Evolutionary conservation across 345 rosid species (phyloP), one percentile per base, ranked within the genome.

Genomic region (Salix koriyanagi): DNA sequence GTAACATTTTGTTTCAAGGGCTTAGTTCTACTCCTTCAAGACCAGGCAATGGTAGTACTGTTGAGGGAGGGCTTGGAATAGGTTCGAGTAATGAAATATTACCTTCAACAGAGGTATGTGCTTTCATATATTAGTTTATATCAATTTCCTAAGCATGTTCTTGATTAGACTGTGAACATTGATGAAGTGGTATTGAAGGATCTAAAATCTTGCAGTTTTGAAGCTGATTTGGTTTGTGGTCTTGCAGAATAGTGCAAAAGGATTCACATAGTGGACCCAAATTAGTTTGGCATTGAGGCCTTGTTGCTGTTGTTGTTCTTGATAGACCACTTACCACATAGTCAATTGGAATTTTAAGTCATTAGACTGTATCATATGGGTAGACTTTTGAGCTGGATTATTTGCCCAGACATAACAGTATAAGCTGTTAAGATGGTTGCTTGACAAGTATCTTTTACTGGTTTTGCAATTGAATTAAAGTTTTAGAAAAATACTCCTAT

Each of bases 41-140:
- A 84, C 87, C 91, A 64, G 77, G 79, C 73, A 84, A 72, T 69
- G 84, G 85, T 79, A 50, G 85, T 79, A 50, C 85, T 71, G 75
- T 79, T 75, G 93, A 86, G 76, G 77, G 75, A 77, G 93, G 82
- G 76, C 72, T 79, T 34, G 97, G 88, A 71, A 74, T 88, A 74
- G 88, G 86, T 84, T 86, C 86, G 7, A 86, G 82, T 72, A 86
- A 88, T 65, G 85, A 84, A 76, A 86, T 79, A 70, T 77, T 90
- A 70, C 87, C 88, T 71, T 75, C 84, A 56, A 70, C 83, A 54
- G 92, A 91, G 97, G 98, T 96, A 88, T 73, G 73, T 73, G 34
- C 75, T 44, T 70, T 74, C 19, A 26, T 70, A 41, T 8, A 15
- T 14, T 62, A 52, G 58, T 74, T 39, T 69, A 6, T 64, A 36